phyloP scores from a whole-genome alignment of 805 yeast species.

The Yarrowia sp. region DNA sequence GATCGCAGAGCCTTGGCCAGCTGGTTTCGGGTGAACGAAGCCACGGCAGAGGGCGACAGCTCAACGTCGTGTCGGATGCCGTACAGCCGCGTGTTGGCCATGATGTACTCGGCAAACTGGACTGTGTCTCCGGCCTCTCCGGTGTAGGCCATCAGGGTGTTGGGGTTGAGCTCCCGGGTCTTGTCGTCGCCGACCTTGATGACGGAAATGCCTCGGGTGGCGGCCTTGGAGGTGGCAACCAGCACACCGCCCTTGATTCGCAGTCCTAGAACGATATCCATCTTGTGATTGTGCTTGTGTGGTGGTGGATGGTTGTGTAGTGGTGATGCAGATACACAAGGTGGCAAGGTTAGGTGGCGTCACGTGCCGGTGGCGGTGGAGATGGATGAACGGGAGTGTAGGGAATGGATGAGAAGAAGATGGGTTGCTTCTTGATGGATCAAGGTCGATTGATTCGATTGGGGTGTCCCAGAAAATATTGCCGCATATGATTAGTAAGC shows the following conservation, averaged over 20 bases:
- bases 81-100: conserved; percentile 86
- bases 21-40: conserved; percentile 83
- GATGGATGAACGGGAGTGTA: not conserved
- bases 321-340: not conserved
- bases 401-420: not conserved
- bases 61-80: conserved; percentile 82
- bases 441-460: not conserved
- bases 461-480: too few relatives aligned
- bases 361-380: conserved; percentile 7
- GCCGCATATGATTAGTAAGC: too few relatives aligned
- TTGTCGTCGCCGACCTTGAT: conserved; percentile 77
- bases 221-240: conserved; percentile 92
- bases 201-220: conserved; percentile 84
- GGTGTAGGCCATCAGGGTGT: conserved; percentile 79
- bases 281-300: conserved; percentile 37
- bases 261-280: conserved; percentile 92
- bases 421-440: not conserved
- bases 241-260: conserved; percentile 77
- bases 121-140: conserved; percentile 98
- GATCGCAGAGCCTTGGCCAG: conserved; percentile 86
- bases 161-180: conserved; percentile 69
- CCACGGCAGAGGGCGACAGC: conserved; percentile 79
- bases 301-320: not conserved
- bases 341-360: conserved; percentile 21
- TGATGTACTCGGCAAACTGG: conserved; percentile 90